Base-by-base conservation (phyloP, 352 stramenopile species). In the Globisporangium alternatum region DNA sequence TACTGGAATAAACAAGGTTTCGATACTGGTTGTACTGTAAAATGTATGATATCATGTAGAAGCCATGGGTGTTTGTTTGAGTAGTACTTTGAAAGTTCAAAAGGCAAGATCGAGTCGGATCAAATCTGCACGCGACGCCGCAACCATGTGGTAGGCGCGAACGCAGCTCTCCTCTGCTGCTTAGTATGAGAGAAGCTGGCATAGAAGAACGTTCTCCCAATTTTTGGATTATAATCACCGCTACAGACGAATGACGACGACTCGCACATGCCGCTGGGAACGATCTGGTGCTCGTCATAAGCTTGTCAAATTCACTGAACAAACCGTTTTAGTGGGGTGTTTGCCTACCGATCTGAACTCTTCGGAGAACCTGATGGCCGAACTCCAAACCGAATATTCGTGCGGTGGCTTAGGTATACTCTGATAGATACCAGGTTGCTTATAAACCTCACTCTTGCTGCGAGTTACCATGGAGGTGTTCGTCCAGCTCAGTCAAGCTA, bases 81-180 rank as follows among this genome's bases (percentile, higher is more conserved):
- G 12, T 8, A 43, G 5, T n/a, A 17, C 9, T 0, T 1, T 1
- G 22, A 28, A 56, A 25, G 12, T 57, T 19, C 9, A 21, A 57
- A 41, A n/a, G 52, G 52, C 52, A 47, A 57, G 52, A 58, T 58
- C 13, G 15, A 58, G 52, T 58, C 52, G 52, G 52, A 58, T n/a
- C 33, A 58, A 58, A 30, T 45, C 19, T 28, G 51, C 31, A 13
- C 22, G 31, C 22, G 51, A 44, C n/a, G 31, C 19, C 19, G 51
- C 28, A 6, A 51, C 19, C 44, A 51, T 22, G n/a, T 7, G 44
- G 52, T 17, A 41, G 13, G 30, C 31, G 30, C 31, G 31, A 57
- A 57, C 21, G 25, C 21, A 45, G 19, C 2, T 37, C 13, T 28
- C 37, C 52, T 35, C 35, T 52, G 25, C 37, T 51, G 55, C 19